These are phyloP conservation scores for Omphalea diandra DNA, from an alignment of 441 rosid species.

Conservation along the genomic window DNA sequence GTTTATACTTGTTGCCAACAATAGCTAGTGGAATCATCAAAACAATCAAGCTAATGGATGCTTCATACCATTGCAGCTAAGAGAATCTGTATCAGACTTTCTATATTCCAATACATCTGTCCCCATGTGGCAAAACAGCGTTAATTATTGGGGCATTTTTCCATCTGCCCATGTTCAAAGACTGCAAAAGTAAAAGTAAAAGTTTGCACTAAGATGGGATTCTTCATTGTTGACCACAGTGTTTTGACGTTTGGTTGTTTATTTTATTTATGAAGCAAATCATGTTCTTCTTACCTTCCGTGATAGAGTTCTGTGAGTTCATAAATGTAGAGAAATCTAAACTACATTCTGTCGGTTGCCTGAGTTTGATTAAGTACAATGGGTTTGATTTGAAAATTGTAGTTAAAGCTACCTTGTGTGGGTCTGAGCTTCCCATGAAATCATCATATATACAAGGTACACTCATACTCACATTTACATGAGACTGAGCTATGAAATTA, in stretches of 20 bases:
- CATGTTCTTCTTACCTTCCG: too few species aligned
- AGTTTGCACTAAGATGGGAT: background rate
- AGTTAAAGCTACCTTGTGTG: background rate
- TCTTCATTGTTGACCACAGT: background rate
- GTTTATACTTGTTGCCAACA: background rate
- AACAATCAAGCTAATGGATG: background rate
- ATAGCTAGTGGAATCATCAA: background rate
- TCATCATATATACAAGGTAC: background rate
- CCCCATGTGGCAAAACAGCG: background rate
- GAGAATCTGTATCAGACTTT: background rate
- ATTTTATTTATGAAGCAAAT: background rate
- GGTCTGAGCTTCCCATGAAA: background rate
- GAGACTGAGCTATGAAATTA: too few species aligned
- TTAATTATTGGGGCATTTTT: background rate
- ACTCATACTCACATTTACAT: background rate
- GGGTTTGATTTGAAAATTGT: background rate
- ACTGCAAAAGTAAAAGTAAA: background rate
- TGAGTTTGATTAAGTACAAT: background rate
- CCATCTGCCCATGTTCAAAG: conserved; percentile 4
- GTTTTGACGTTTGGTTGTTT: background rate
- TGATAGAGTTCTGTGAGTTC: background rate
- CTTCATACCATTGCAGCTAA: background rate
- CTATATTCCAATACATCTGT: background rate
- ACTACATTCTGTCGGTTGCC: background rate
- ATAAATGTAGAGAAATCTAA: background rate